phyloP scores from a whole-genome alignment of 2,329 filamentous ascomycete species.

The Paraphaeosphaeria minitans region DNA sequence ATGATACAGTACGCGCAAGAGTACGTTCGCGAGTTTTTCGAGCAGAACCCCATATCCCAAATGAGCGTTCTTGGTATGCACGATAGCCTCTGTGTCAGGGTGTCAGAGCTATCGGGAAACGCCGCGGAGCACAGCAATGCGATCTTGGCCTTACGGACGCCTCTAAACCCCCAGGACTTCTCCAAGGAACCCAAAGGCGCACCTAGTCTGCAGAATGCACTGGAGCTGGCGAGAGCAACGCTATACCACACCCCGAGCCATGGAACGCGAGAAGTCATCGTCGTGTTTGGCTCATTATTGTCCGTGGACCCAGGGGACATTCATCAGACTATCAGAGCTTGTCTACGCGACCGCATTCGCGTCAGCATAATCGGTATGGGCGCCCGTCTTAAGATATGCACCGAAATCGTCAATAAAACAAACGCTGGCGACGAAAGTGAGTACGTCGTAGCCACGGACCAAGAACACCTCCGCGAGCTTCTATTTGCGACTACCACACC shows the following conservation, averaged over 20 bases:
- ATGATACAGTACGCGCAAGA: constrained; percentile 81
- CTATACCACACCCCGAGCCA: constrained; percentile 94
- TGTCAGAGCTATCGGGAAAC: constrained; percentile 91
- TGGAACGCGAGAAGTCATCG: constrained; percentile 88
- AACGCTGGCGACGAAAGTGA: constrained; percentile 77
- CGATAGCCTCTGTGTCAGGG: constrained; percentile 82
- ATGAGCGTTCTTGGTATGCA: constrained; percentile 91
- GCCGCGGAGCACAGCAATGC: constrained; percentile 84
- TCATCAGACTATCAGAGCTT: constrained; percentile 80
- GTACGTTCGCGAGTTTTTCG: constrained; percentile 94
- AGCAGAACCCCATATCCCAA: constrained; percentile 98
- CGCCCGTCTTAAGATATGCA: constrained; percentile 90
- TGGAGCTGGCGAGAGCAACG: constrained; percentile 91
- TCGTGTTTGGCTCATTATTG: constrained; percentile 88
- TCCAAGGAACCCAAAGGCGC: constrained; percentile 59
- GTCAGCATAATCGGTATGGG: constrained; percentile 89
- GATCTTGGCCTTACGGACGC: constrained; percentile 67
- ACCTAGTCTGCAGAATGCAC: constrained; percentile 79
- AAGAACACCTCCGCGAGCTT: constrained; percentile 86
- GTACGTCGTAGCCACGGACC: constrained; percentile 86
- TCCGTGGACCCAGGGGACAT: constrained; percentile 95
- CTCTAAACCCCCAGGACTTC: constrained; percentile 73
- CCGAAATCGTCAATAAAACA: constrained; percentile 84
- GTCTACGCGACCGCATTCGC: constrained; percentile 81
- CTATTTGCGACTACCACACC: constrained; percentile 88